Percentiles rank a stretch among this genome's conserved stretches.
Conservation (phyloP, 768 basidiomycete genomes). For the Saitozyma podzolica region DNA sequence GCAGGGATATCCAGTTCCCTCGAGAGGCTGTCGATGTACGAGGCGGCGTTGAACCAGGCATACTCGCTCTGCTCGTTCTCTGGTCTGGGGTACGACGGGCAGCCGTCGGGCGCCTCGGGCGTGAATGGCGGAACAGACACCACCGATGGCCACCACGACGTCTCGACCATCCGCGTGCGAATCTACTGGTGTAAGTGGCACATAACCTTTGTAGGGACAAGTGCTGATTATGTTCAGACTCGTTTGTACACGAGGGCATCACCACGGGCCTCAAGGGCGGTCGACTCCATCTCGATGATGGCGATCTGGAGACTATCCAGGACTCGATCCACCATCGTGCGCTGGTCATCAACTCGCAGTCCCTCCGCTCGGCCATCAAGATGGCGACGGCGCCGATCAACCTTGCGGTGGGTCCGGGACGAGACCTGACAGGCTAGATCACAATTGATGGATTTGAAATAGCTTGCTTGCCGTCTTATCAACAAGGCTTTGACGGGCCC, state of each 20-base stretch:
- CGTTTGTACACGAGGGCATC: slow-evolving; percentile 79
- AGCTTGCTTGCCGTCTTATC: slow-evolving; percentile 70
- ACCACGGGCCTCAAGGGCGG: slow-evolving; percentile 80
- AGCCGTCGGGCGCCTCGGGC: slow-evolving; percentile 33
- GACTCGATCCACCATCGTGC: slow-evolving; percentile 62
- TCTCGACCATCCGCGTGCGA: slow-evolving; percentile 68
- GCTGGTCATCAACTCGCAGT: slow-evolving; percentile 22
- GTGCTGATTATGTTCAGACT: too few relatives aligned
- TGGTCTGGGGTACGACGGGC: slow-evolving; percentile 52
- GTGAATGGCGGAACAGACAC: slow-evolving; percentile 57
- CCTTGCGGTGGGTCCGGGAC: slow-evolving; percentile 57
- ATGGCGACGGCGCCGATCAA: slow-evolving; percentile 67
- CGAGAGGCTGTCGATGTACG: slow-evolving; percentile 67
- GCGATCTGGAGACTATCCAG: slow-evolving; percentile 75
- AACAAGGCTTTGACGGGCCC: slow-evolving; percentile 77
- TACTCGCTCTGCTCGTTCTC: slow-evolving; percentile 69
- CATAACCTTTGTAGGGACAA: too few relatives aligned
- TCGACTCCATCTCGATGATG: slow-evolving; percentile 70
- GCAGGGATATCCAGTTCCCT: slow-evolving; percentile 57
- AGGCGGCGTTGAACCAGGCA: slow-evolving; percentile 78
- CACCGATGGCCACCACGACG: slow-evolving; percentile 52
- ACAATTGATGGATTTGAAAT: not conserved
- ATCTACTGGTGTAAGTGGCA: slow-evolving; percentile 75
- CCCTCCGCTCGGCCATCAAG: slow-evolving; percentile 26
- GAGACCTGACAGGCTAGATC: slow-evolving; percentile 15